These are phyloP conservation scores for Chlorella sp. DNA, from an alignment of 139 green algal species.

Conservation along the genomic window DNA sequence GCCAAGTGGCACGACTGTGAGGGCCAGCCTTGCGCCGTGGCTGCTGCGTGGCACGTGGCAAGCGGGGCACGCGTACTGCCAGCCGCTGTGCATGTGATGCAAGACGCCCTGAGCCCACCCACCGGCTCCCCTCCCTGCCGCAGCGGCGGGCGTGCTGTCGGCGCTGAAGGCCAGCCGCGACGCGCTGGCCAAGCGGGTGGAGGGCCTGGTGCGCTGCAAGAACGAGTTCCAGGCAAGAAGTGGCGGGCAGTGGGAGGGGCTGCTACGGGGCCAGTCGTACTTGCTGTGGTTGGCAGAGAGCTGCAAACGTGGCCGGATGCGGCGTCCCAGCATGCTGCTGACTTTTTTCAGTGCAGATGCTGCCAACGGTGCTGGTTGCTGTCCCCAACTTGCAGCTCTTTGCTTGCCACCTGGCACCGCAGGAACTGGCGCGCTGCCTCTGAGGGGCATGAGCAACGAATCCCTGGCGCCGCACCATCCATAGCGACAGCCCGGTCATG, in stretches of 20 bases:
- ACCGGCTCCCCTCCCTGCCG: constrained; percentile 2
- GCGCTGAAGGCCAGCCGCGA: constrained; percentile 72
- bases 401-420: background rate
- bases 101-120: background rate
- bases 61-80: background rate
- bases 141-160: constrained; percentile 71
- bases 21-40: background rate
- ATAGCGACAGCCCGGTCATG: no score
- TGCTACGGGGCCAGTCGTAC: background rate
- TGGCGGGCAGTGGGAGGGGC: background rate
- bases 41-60: background rate
- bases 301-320: no score
- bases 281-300: no score
- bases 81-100: background rate
- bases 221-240: constrained; percentile 65
- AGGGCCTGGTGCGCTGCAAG: constrained; percentile 80
- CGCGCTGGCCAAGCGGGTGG: constrained; percentile 63
- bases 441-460: constrained; percentile 24
- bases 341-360: no score
- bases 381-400: background rate
- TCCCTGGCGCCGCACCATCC: no score
- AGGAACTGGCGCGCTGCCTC: constrained; percentile 53
- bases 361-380: background rate
- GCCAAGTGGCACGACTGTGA: no score
- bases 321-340: no score